Conservation (phyloP, 371 early-diverging fungal species). For the Mortierella sp. region DNA sequence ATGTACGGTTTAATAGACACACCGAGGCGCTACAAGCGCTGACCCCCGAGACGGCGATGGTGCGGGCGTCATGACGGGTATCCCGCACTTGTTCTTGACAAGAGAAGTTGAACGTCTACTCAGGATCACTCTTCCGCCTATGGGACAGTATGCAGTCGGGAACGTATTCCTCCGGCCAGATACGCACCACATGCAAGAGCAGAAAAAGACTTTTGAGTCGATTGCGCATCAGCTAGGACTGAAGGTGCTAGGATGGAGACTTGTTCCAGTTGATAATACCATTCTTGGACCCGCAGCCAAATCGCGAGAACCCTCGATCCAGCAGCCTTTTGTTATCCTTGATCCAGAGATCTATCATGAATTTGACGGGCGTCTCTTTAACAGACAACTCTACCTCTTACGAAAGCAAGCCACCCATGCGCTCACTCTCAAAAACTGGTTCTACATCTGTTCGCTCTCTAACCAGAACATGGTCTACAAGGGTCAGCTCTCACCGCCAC, state of each 20-base stretch:
- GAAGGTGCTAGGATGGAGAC: slow-evolving; percentile 85
- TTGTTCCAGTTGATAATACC: slow-evolving; percentile 80
- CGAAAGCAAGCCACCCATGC: slow-evolving; percentile 87
- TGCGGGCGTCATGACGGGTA: slow-evolving; percentile 89
- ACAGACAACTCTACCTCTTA: slow-evolving; percentile 84
- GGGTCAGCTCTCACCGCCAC: slow-evolving; percentile 89
- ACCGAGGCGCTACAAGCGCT: slow-evolving; percentile 89
- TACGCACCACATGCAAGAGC: slow-evolving; percentile 61
- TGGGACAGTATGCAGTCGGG: slow-evolving; percentile 89
- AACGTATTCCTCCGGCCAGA: slow-evolving; percentile 85
- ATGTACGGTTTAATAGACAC: slow-evolving; percentile 57
- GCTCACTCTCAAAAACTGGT: slow-evolving; percentile 80
- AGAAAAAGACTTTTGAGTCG: slow-evolving; percentile 79
- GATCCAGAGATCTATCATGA: slow-evolving; percentile 4
- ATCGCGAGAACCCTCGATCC: slow-evolving; percentile 87
- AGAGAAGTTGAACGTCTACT: slow-evolving; percentile 63
- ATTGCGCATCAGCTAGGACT: slow-evolving; percentile 75
- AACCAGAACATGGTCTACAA: slow-evolving; percentile 92
- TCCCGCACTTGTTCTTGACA: slow-evolving; percentile 87
- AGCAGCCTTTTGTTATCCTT: slow-evolving; percentile 86
- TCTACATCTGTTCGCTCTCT: slow-evolving; percentile 93
- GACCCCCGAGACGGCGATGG: slow-evolving; percentile 88
- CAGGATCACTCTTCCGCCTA: slow-evolving; percentile 69
- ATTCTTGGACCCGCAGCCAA: slow-evolving; percentile 87
- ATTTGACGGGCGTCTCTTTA: slow-evolving; percentile 77